These are phyloP conservation scores for Plasmodium coatneyi DNA, from an alignment of 169 alveolate species.

Conservation along the genomic window DNA sequence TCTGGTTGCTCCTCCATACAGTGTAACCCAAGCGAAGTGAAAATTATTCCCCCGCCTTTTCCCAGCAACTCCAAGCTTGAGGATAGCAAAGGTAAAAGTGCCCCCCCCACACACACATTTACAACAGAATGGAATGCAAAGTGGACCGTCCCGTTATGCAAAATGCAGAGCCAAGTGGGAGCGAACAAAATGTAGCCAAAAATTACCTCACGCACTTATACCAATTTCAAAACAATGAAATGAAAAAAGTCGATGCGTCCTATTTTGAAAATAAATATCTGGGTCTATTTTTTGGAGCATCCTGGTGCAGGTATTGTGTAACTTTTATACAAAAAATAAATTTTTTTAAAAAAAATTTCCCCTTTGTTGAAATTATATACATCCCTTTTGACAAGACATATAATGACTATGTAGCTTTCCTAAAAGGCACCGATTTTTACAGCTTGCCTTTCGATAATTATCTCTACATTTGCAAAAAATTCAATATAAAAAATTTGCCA, in stretches of 20 bases:
- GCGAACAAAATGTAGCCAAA: not conserved
- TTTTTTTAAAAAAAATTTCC: slow-evolving; percentile 43
- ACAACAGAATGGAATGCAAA: slow-evolving; percentile 12
- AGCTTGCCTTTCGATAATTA: slow-evolving; percentile 67
- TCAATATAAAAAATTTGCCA: slow-evolving; percentile 32
- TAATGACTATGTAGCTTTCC: slow-evolving; percentile 39
- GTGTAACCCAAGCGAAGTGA: not conserved
- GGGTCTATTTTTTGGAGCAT: slow-evolving; percentile 72
- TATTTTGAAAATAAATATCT: slow-evolving; percentile 50
- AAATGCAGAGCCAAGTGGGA: not conserved
- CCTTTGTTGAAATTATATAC: slow-evolving; percentile 49
- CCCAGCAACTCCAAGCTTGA: not conserved
- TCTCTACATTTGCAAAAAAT: slow-evolving; percentile 52
- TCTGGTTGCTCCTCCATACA: not conserved
- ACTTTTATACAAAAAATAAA: slow-evolving; percentile 42
- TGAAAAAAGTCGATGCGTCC: slow-evolving; percentile 52
- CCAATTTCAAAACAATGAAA: slow-evolving; percentile 36
- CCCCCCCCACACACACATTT: not conserved
- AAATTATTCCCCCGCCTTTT: not conserved
- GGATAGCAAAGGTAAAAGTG: not conserved
- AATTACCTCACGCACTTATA: slow-evolving; percentile 22
- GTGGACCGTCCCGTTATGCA: slow-evolving; percentile 23
- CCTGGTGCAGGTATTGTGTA: slow-evolving; percentile 72
- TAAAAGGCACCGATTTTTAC: slow-evolving; percentile 39
- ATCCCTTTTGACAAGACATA: slow-evolving; percentile 73